Evolutionary conservation across 305 asterid species (phyloP).

Genomic region (Fraxinus xanthoxyloides): DNA sequence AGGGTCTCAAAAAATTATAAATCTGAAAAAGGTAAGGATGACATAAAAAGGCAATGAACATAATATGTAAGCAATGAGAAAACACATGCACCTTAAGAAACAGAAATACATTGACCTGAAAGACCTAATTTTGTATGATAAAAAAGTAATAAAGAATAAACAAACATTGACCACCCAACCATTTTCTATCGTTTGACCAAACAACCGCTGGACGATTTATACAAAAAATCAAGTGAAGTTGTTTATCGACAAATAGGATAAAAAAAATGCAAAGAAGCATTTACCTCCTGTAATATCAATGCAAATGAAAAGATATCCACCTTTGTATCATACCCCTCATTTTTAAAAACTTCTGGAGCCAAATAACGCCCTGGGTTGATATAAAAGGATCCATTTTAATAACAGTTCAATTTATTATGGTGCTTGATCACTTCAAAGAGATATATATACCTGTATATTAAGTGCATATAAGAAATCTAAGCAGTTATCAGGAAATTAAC

Average conservation of each 20-base stretch:
- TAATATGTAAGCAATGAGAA: background rate
- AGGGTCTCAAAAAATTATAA: background rate
- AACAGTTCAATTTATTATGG: slow-evolving; percentile 10
- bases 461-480: slow-evolving; percentile 1
- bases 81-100: background rate
- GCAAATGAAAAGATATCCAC: slow-evolving; percentile 93
- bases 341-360: slow-evolving; percentile 87
- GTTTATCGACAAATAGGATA: background rate
- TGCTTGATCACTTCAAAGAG: slow-evolving; percentile 15
- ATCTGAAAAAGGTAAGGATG: background rate
- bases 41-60: background rate
- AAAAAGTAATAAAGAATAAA: background rate
- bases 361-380: slow-evolving; percentile 62
- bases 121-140: background rate
- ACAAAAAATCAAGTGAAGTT: background rate
- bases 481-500: slow-evolving; percentile 11
- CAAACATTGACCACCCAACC: background rate
- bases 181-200: background rate
- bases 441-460: background rate
- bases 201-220: background rate
- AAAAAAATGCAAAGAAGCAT: slow-evolving; percentile 19
- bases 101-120: background rate
- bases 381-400: slow-evolving; percentile 15
- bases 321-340: slow-evolving; percentile 74
- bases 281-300: slow-evolving; percentile 77